Evolutionary conservation across 371 early-diverging fungal species (phyloP).

Genomic region (Apophysomyces ossiformis): DNA sequence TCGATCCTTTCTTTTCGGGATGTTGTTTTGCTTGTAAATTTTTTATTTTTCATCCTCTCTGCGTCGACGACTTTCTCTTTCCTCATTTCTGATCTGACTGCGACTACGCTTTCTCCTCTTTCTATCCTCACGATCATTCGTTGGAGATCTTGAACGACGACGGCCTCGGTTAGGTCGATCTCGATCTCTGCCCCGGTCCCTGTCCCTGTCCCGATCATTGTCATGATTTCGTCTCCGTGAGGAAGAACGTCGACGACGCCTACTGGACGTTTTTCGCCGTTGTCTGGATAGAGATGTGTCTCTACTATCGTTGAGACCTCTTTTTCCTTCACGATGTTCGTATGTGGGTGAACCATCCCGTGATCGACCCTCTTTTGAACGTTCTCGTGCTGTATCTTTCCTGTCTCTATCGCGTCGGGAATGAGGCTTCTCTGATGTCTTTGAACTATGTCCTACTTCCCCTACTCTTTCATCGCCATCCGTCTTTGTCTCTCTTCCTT

Average conservation of each 20-base stretch:
- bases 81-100: neutral
- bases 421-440: neutral
- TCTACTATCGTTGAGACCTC: neutral
- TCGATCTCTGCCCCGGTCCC: neutral
- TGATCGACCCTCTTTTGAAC: neutral
- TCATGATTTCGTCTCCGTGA: constrained; percentile 5
- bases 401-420: neutral
- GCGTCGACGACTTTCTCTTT: neutral
- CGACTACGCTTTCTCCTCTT: constrained; percentile 9
- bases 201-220: neutral
- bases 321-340: constrained; percentile 2
- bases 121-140: neutral
- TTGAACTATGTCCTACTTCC: too few species aligned
- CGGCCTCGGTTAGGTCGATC: neutral
- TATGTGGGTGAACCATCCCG: neutral
- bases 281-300: neutral
- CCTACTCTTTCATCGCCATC: too few species aligned
- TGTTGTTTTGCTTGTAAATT: neutral
- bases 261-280: neutral
- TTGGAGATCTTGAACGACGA: neutral
- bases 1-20: neutral
- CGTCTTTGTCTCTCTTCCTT: too few species aligned
- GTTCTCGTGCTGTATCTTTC: neutral
- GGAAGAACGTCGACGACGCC: neutral
- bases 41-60: neutral